Evolutionary conservation across 345 rosid genomes (phyloP).

Genomic region (Populus tremula): DNA sequence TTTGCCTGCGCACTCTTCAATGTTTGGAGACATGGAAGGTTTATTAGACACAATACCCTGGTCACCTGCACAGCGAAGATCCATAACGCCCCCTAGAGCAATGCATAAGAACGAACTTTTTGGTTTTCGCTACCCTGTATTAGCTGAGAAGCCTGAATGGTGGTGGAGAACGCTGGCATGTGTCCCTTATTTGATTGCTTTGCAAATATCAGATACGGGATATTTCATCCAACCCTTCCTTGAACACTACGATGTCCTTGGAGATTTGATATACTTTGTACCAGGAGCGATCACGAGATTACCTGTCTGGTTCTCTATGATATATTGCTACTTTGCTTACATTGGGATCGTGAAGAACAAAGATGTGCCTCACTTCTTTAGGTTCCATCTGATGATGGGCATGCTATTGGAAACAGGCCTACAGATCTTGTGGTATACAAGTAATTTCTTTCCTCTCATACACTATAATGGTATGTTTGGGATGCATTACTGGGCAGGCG

Average conservation of each 20-base stretch:
- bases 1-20: constrained; percentile 4
- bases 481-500: constrained; percentile 63
- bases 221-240: constrained; percentile 63
- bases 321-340: constrained; percentile 55
- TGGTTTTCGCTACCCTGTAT: constrained; percentile 42
- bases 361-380: constrained; percentile 68
- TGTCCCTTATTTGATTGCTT: constrained; percentile 67
- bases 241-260: constrained; percentile 46
- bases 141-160: constrained; percentile 66
- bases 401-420: constrained; percentile 66
- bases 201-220: constrained; percentile 70
- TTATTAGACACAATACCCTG: neutral
- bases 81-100: constrained; percentile 16
- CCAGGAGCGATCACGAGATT: constrained; percentile 72
- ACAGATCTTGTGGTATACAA: constrained; percentile 59
- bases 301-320: constrained; percentile 73
- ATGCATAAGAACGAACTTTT: constrained; percentile 37
- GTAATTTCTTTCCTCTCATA: constrained; percentile 74
- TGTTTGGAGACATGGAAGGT: constrained; percentile 12
- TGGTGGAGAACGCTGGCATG: constrained; percentile 82
- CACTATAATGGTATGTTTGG: constrained; percentile 66
- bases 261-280: constrained; percentile 53
- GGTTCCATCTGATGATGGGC: constrained; percentile 92
- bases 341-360: constrained; percentile 63
- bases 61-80: constrained; percentile 1